phyloP scores from a whole-genome alignment of 2,329 filamentous ascomycete species.

The Cryphonectria nitschkei region DNA sequence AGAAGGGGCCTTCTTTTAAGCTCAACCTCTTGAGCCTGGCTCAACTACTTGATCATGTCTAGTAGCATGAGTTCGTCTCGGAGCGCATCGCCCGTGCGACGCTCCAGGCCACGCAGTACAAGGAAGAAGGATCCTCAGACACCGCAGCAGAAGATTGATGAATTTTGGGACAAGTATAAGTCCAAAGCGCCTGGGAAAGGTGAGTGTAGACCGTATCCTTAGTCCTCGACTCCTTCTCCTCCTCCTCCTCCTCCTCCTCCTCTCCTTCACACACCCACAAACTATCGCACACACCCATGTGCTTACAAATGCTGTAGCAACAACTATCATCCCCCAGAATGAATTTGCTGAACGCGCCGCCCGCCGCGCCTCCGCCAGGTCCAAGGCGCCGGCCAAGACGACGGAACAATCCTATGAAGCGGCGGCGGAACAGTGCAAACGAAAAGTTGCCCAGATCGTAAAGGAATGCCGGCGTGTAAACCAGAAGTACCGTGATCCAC shows the following conservation, averaged over 20 bases:
- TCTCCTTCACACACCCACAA: too few relatives aligned
- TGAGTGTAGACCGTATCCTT: slow-evolving; percentile 33
- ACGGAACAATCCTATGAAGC: slow-evolving; percentile 73
- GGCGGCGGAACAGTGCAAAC: slow-evolving; percentile 69
- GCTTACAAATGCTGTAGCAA: slow-evolving; percentile 48
- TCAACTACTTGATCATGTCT: slow-evolving; percentile 17
- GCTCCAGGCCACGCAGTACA: not conserved
- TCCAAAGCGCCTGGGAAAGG: slow-evolving; percentile 73
- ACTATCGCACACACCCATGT: not conserved
- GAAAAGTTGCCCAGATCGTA: slow-evolving; percentile 65
- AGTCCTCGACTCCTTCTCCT: not conserved
- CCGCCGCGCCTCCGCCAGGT: slow-evolving; percentile 57
- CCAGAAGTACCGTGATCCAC: slow-evolving; percentile 83
- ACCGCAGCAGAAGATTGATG: slow-evolving; percentile 70
- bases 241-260: not conserved
- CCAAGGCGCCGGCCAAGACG: slow-evolving; percentile 55
- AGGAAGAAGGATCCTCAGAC: slow-evolving; percentile 53
- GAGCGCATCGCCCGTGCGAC: not conserved
- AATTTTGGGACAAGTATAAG: slow-evolving; percentile 75
- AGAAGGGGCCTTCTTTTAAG: not conserved
- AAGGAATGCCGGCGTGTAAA: slow-evolving; percentile 75
- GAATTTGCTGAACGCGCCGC: slow-evolving; percentile 64
- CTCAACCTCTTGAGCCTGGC: not conserved
- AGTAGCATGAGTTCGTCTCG: slow-evolving; percentile 8
- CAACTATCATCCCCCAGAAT: slow-evolving; percentile 66